Evolutionary conservation across 1,284 basidiomycete species (phyloP).

Genomic region (Moesziomyces parantarcticus): DNA sequence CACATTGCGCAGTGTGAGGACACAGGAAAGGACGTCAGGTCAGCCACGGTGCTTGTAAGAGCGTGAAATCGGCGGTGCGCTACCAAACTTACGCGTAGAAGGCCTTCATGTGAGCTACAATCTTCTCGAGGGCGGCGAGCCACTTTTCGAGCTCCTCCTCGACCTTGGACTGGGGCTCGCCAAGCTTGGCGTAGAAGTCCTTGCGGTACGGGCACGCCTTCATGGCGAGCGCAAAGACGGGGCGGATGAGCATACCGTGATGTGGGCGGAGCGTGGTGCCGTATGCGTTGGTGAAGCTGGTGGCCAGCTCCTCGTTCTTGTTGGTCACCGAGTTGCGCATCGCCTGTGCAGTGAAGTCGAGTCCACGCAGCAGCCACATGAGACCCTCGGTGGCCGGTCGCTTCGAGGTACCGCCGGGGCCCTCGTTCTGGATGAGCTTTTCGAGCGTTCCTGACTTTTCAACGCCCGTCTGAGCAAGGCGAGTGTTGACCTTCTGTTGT

Average conservation of each 20-base stretch:
- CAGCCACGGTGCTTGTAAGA: no score
- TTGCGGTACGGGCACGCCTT: constrained; percentile 93
- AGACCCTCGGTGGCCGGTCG: constrained; percentile 87
- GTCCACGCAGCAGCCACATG: constrained; percentile 89
- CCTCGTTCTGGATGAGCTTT: constrained; percentile 83
- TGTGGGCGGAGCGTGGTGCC: constrained; percentile 82
- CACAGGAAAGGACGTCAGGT: no score
- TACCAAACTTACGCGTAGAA: constrained; percentile 72
- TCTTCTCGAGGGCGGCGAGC: constrained; percentile 79
- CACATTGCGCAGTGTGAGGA: background rate
- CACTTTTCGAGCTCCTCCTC: constrained; percentile 79
- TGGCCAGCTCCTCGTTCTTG: constrained; percentile 77
- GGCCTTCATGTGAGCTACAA: constrained; percentile 77
- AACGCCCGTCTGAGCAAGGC: constrained; percentile 76
- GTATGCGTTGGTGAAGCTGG: constrained; percentile 85
- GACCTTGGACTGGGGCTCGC: constrained; percentile 77
- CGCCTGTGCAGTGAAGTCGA: constrained; percentile 89
- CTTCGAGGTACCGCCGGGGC: constrained; percentile 81
- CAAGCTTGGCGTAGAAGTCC: constrained; percentile 89
- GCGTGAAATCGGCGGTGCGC: no score
- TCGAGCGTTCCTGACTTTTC: constrained; percentile 80
- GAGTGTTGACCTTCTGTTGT: constrained; percentile 74
- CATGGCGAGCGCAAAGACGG: constrained; percentile 91
- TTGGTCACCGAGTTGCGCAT: constrained; percentile 80
- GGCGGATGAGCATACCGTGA: constrained; percentile 88